Base-by-base conservation (phyloP, 805 yeast genomes). In the Cephaloascus fragrans region DNA sequence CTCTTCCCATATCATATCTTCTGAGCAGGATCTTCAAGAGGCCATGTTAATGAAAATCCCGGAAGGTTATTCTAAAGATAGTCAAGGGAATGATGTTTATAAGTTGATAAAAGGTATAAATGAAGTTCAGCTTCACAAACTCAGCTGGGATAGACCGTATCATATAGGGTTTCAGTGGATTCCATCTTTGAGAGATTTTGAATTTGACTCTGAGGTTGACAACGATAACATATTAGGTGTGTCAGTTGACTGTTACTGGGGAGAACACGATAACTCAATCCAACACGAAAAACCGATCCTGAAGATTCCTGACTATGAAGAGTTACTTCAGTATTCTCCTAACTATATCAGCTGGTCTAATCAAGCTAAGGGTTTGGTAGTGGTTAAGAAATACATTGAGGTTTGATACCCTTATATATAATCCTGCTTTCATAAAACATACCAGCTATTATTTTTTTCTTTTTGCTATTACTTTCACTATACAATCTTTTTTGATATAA, bases 151-250 rank as follows among this genome's bases (percentile, higher is more conserved):
- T 4, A 65, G 67, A 37, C 49, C 64, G 1, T 81, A 75, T 50
- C 83, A 72, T 45, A 43, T 86, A 34, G 83, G 80, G 2, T 47
- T 86, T 37, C 83, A 83, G 51, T 86, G 95, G 95, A 62, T 82
- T 26, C 94, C 94, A 3, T 69, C 69, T 39, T 60, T 71, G 12
- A 67, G 67, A 20, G 77, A 67, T 34, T 59, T 53, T 31, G 62
- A 57, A 18, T 56, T 48, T 20, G 58, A 51, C 14, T 57, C 55
- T n/a, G 57, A 45, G 26, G 44, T 46, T 4, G 55, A 51, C n/a
- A 59, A 55, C 28, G 56, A 57, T 26, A 62, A 48, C 53, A 61
- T 41, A 29, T 56, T 86, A 37, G 80, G 78, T 6, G 69, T 87
- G 1, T 56, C 62, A 5, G 69, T 87, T 6, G 65, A 73, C 18